A percentile compares a stretch with the other conserved stretches of the same genome.
Evolutionary conservation across 192 early-diverging fungal species (phyloP).

Genomic region (Glomus cerebriforme): DNA sequence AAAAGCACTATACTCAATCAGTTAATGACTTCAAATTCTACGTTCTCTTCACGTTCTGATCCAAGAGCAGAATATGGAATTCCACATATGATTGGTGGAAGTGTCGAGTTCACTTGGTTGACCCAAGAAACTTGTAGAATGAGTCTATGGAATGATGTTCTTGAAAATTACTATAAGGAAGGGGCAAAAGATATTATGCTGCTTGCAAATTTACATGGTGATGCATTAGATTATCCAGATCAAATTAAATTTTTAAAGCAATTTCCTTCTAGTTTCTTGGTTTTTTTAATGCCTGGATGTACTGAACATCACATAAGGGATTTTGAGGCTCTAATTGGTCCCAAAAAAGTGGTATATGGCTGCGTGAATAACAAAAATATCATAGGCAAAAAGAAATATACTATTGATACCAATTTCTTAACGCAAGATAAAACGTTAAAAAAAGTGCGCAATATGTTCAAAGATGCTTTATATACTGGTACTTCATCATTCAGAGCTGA

Average conservation of each 20-base stretch:
- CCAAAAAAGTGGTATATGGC: background rate
- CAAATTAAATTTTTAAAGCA: constrained; percentile 15
- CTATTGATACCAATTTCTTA: background rate
- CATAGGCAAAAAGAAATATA: background rate
- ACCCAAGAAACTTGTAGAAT: too few species aligned
- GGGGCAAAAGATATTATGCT: constrained; percentile 9
- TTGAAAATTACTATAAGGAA: constrained; percentile 12
- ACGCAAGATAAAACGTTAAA: constrained; percentile 5
- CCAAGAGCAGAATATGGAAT: constrained; percentile 14
- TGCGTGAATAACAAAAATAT: background rate
- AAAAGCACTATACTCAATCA: constrained; percentile 28
- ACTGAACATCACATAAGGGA: background rate
- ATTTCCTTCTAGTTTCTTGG: constrained; percentile 15
- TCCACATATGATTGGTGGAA: constrained; percentile 20
- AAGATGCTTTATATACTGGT: background rate
- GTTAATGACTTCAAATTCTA: constrained; percentile 16
- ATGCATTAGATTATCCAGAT: constrained; percentile 16
- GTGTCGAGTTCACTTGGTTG: constrained; percentile 23
- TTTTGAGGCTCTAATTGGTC: background rate
- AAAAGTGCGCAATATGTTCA: constrained; percentile 17
- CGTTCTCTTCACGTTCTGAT: constrained; percentile 12
- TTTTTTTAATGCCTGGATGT: constrained; percentile 19
- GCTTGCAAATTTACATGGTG: constrained; percentile 33
- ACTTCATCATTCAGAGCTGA: too few species aligned
- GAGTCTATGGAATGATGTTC: background rate